These are phyloP conservation scores for Monoraphidium neglectum DNA, from an alignment of 139 green algal species.

Conservation along the genomic window DNA sequence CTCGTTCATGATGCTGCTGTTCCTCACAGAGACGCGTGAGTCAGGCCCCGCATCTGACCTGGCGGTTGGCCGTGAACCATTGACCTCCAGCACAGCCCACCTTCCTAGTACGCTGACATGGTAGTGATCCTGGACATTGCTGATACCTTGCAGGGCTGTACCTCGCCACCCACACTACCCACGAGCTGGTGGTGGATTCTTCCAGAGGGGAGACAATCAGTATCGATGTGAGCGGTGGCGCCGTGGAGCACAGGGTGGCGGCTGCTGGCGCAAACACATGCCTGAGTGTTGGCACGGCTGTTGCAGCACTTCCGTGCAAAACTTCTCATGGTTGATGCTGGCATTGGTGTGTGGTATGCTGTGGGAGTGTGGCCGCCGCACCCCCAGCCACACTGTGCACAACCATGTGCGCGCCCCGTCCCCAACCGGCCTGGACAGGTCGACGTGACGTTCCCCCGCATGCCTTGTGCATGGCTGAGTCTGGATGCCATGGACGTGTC, in stretches of 20 bases:
- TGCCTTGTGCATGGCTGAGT: conserved; percentile 91
- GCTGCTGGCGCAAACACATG: background rate
- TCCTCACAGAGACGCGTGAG: conserved; percentile 91
- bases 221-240: conserved; percentile 77
- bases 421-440: conserved; percentile 68
- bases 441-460: conserved; percentile 88
- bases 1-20: conserved; percentile 91
- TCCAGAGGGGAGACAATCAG: conserved; percentile 83
- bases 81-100: background rate
- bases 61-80: background rate
- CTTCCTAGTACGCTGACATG: background rate
- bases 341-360: too few relatives aligned
- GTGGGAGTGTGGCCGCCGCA: too few relatives aligned
- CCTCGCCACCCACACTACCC: conserved; percentile 61
- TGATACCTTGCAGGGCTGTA: conserved; percentile 78
- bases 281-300: background rate
- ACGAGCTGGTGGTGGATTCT: conserved; percentile 90
- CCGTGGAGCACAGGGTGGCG: background rate
- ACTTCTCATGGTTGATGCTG: background rate
- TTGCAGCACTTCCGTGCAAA: background rate
- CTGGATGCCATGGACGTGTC: conserved; percentile 97
- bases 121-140: background rate
- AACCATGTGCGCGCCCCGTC: background rate
- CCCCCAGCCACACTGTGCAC: too few relatives aligned
- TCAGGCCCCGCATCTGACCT: background rate